Percentiles rank a stretch among this genome's conserved stretches.
phyloP scores from a whole-genome alignment of 345 rosid species.

The Leavenworthia alabamica region DNA sequence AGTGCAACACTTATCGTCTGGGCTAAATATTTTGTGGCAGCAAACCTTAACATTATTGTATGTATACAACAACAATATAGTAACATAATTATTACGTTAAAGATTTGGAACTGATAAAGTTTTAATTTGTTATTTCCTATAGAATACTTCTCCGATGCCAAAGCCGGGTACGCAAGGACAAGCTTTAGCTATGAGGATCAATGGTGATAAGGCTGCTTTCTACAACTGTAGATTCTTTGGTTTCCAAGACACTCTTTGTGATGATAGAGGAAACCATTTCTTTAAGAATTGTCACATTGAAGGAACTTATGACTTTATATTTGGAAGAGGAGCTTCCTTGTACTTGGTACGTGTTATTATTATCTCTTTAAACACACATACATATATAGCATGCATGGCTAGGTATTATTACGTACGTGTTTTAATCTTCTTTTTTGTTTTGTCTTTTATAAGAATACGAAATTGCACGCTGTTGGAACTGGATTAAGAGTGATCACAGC shows the following conservation, averaged over 20 bases:
- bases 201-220: slow-evolving; percentile 40
- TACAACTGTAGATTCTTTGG: slow-evolving; percentile 36
- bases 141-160: slow-evolving; percentile 50
- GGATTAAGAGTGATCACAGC: slow-evolving; percentile 45
- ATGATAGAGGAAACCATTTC: slow-evolving; percentile 45
- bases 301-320: slow-evolving; percentile 50
- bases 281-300: slow-evolving; percentile 37
- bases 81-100: no score
- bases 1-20: slow-evolving; percentile 30
- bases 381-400: not conserved
- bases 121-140: not conserved
- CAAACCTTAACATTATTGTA: slow-evolving; percentile 19
- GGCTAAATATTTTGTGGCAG: slow-evolving; percentile 21
- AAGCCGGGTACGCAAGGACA: slow-evolving; percentile 34
- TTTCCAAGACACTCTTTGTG: slow-evolving; percentile 47
- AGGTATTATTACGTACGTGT: not conserved
- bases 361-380: not conserved
- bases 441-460: slow-evolving; percentile 32
- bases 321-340: slow-evolving; percentile 45
- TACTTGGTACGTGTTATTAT: slow-evolving; percentile 31
- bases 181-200: slow-evolving; percentile 45
- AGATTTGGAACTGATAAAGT: not conserved
- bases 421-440: not conserved
- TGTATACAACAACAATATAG: not conserved
- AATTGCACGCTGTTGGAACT: slow-evolving; percentile 34